A percentile compares a stretch with the other conserved stretches of the same genome.
Conservation (phyloP, 805 yeast genomes). For the Lachancea lanzarotensis region DNA sequence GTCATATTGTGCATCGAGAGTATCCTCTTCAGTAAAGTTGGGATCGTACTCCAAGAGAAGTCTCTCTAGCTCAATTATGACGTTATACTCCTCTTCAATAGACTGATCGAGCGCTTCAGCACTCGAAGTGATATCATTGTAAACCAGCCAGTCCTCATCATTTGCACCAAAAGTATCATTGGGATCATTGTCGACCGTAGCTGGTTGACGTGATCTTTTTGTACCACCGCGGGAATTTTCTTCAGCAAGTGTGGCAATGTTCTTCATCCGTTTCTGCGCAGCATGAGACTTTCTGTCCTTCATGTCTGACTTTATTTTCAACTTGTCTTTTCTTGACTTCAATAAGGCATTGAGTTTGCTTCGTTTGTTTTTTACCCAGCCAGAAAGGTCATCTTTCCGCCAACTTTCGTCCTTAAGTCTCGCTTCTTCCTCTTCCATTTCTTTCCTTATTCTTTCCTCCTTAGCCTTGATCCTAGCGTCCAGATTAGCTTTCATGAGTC, state of each 20-base stretch:
- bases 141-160: constrained; percentile 93
- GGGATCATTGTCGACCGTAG: constrained; percentile 82
- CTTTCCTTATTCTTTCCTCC: constrained; percentile 66
- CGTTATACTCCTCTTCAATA: constrained; percentile 65
- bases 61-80: constrained; percentile 58
- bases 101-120: constrained; percentile 63
- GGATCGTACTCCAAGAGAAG: constrained; percentile 79
- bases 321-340: constrained; percentile 57
- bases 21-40: constrained; percentile 76
- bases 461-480: constrained; percentile 84
- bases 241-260: constrained; percentile 81
- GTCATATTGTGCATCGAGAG: constrained; percentile 72
- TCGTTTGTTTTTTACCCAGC: constrained; percentile 75
- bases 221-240: constrained; percentile 39
- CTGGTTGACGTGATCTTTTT: constrained; percentile 48
- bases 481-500: constrained; percentile 72
- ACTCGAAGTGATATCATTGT: constrained; percentile 70
- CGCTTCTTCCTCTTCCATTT: constrained; percentile 51
- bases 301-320: constrained; percentile 66
- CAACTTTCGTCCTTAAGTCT: constrained; percentile 65
- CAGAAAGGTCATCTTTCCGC: constrained; percentile 65
- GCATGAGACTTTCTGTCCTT: constrained; percentile 86
- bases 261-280: constrained; percentile 88
- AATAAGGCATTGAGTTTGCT: constrained; percentile 52
- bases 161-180: constrained; percentile 92